Percentiles rank a stretch among this genome's conserved stretches.
These are phyloP conservation scores for Suillus bovinus DNA, from an alignment of 768 basidiomycete genomes.

Conservation along the genomic window DNA sequence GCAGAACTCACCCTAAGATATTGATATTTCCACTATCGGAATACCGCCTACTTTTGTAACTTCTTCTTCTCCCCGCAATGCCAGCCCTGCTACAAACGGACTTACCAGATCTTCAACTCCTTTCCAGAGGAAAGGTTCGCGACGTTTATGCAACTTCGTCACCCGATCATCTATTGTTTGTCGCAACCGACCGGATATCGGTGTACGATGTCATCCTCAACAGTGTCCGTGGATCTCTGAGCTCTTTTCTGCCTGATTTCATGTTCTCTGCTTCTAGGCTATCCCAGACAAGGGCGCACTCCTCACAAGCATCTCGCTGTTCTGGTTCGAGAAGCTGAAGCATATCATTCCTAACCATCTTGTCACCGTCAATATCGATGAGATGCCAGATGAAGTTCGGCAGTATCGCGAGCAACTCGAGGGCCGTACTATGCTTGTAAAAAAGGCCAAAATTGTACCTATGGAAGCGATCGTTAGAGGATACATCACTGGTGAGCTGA, in stretches of 20 bases:
- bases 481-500: constrained; percentile 82
- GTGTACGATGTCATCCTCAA: constrained; percentile 95
- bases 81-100: constrained; percentile 53
- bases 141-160: constrained; percentile 86
- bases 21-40: too few species aligned
- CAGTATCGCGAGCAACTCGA: constrained; percentile 67
- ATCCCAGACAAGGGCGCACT: constrained; percentile 93
- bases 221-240: constrained; percentile 61
- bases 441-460: constrained; percentile 83
- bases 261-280: constrained; percentile 52
- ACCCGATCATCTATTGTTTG: constrained; percentile 78
- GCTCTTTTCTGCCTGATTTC: constrained; percentile 8
- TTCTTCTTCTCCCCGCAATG: constrained; percentile 18
- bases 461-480: constrained; percentile 96
- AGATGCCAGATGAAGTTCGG: constrained; percentile 86
- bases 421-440: constrained; percentile 89
- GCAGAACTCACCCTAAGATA: too few species aligned
- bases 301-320: constrained; percentile 86
- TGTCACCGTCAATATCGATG: constrained; percentile 69
- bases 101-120: constrained; percentile 60
- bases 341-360: constrained; percentile 89
- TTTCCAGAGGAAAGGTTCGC: constrained; percentile 94
- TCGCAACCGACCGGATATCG: constrained; percentile 94
- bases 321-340: constrained; percentile 89
- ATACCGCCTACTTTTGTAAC: neutral